A percentile compares a stretch with the other conserved stretches of the same genome.
These are phyloP conservation scores for Globisporangium lucens DNA, from an alignment of 352 stramenopile species.

Conservation along the genomic window DNA sequence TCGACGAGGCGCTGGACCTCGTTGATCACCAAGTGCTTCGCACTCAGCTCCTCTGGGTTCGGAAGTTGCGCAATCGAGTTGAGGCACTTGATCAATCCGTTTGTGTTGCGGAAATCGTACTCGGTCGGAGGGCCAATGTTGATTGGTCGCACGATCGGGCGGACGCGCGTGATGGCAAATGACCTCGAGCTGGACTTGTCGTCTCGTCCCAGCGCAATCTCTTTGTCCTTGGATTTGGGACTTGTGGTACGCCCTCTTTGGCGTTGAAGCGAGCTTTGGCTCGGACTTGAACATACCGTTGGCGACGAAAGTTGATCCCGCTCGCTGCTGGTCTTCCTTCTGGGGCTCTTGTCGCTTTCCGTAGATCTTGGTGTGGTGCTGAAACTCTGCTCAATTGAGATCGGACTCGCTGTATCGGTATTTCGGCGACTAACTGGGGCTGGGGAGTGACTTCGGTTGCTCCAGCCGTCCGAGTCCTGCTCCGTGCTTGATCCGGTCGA, in stretches of 20 bases:
- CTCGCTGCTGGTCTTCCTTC: background rate
- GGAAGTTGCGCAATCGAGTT: slow-evolving; percentile 61
- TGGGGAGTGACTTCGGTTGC: slow-evolving; percentile 18
- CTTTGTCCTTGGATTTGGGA: slow-evolving; percentile 2
- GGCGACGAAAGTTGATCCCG: background rate
- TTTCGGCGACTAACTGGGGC: slow-evolving; percentile 5
- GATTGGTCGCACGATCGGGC: slow-evolving; percentile 53
- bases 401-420: background rate
- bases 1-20: slow-evolving; percentile 73
- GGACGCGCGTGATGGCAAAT: slow-evolving; percentile 29
- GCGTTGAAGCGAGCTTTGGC: background rate
- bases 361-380: background rate
- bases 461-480: slow-evolving; percentile 24
- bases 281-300: background rate
- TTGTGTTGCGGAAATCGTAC: slow-evolving; percentile 80
- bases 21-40: slow-evolving; percentile 76
- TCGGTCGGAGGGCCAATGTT: slow-evolving; percentile 57
- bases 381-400: background rate
- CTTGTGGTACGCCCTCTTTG: slow-evolving; percentile 10
- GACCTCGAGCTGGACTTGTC: background rate
- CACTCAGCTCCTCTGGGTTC: slow-evolving; percentile 51
- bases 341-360: slow-evolving; percentile 13
- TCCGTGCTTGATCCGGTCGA: slow-evolving; percentile 34
- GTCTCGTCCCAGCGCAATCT: background rate
- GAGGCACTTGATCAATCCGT: slow-evolving; percentile 78